phyloP scores from a whole-genome alignment of 805 yeast species.

The Pichia occidentalis region DNA sequence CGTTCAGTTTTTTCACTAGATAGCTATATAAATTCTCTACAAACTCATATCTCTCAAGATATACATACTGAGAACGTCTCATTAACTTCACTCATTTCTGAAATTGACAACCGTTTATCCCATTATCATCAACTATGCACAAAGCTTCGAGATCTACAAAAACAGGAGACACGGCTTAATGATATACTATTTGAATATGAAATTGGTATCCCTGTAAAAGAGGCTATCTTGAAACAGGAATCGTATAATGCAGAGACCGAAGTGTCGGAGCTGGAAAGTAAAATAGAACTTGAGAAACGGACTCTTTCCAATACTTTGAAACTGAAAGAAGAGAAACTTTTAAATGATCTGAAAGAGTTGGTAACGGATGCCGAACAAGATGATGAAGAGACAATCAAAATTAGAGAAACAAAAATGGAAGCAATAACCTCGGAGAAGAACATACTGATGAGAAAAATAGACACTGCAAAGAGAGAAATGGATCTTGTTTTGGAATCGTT shows the following conservation, averaged over 20 bases:
- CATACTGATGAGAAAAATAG: slow-evolving; percentile 21
- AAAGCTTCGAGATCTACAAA: slow-evolving; percentile 2
- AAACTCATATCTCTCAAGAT: slow-evolving; percentile 6
- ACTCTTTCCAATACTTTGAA: slow-evolving; percentile 19
- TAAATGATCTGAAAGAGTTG: slow-evolving; percentile 17
- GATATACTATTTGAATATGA: slow-evolving; percentile 7
- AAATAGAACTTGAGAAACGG: slow-evolving; percentile 31
- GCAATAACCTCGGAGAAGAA: slow-evolving; percentile 17
- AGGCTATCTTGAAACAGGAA: slow-evolving; percentile 1
- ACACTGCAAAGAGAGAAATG: slow-evolving; percentile 9
- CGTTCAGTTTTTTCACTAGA: slow-evolving; percentile 1
- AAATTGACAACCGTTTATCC: neutral
- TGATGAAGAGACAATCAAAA: slow-evolving; percentile 23
- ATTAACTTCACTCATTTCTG: neutral
- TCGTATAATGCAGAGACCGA: neutral
- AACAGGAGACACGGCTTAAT: neutral
- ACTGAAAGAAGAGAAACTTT: slow-evolving; percentile 19
- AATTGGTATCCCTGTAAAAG: slow-evolving; percentile 6
- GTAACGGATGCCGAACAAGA: slow-evolving; percentile 29
- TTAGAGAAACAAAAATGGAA: slow-evolving; percentile 20
- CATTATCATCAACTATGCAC: slow-evolving; percentile 3
- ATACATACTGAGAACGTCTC: slow-evolving; percentile 2
- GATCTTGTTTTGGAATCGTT: slow-evolving; percentile 11
- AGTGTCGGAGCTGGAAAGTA: slow-evolving; percentile 1
- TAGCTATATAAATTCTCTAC: slow-evolving; percentile 4